phyloP scores from a whole-genome alignment of 129 eudicot genomes.

The Helichrysum umbraculigerum region DNA sequence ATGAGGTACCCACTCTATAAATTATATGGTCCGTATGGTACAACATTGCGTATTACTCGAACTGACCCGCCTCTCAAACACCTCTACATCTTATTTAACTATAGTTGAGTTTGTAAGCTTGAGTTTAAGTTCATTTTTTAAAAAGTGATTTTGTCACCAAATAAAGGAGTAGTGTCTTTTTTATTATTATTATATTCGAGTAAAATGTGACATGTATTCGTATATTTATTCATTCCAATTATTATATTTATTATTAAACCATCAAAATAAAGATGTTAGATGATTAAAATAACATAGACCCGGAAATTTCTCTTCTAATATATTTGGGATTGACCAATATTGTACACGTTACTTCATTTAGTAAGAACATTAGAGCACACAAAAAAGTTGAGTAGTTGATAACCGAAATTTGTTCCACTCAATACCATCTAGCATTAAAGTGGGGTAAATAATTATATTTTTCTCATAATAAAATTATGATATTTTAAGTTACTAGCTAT shows the following conservation, averaged over 20 bases:
- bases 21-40: too few species aligned
- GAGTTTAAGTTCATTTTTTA: neutral
- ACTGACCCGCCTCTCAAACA: too few species aligned
- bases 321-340: neutral
- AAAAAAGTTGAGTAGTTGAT: neutral
- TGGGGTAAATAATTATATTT: neutral
- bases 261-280: neutral
- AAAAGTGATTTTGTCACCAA: neutral
- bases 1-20: too few species aligned
- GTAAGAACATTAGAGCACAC: neutral
- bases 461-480: neutral
- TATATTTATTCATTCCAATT: neutral
- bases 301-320: neutral
- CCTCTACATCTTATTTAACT: too few species aligned
- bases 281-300: neutral
- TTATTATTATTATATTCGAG: too few species aligned
- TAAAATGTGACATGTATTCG: neutral
- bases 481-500: too few species aligned
- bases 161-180: neutral
- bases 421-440: too few species aligned
- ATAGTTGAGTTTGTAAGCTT: neutral
- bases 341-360: neutral
- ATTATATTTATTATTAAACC: neutral
- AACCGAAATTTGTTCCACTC: neutral
- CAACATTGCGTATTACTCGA: too few species aligned